Evolutionary conservation across 805 yeast species (phyloP), one percentile per base, ranked within the genome.

Genomic region (Candida corydali): DNA sequence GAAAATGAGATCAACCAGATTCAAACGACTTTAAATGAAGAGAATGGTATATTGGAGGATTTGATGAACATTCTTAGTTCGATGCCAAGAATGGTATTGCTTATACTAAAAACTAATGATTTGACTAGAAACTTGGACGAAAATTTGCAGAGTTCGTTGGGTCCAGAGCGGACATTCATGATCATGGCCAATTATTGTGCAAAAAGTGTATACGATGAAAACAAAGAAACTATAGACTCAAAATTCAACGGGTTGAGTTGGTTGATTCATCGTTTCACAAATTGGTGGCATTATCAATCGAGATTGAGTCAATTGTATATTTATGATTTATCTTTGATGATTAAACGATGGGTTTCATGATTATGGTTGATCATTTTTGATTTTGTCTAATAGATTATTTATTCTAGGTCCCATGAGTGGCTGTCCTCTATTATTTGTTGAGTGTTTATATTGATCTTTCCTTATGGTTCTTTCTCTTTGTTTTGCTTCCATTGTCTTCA

Each of bases 101-200:
- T 93, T 42, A 86, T 93, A 32, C 65, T 93, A 51, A 93, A 93
- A 55, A 94, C 99, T 0, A 93, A 93, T 55, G 99, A 93, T 62
- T 69, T 93, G 34, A 87, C 95, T 0, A 72, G 99, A 50, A 82
- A 80, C 49, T 66, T 93, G 32, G 98, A 93, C 58, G 98, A 91
- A 52, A 69, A 75, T 38, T 69, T 91, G 38, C 75, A 83, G 32
- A 79, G 80, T 42, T 95, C 96, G 0, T 61, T 89, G 31, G 97
- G 98, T 0, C 82, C 85, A 5, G 91, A 86, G 52, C 69, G 96
- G 34, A 84, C 95, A 0, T 91, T 93, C 47, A 62, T 89, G 46
- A 86, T 93, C 29, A 73, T 93, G 82, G 93, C 96, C 2, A 76
- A 78, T 22, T 91, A 93, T 57, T 93, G 98, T 64, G 89, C 97